Percentiles rank a stretch among this genome's conserved stretches.
phyloP scores from a whole-genome alignment of 1,284 basidiomycete genomes.

The Sanghuangporus baumii region DNA sequence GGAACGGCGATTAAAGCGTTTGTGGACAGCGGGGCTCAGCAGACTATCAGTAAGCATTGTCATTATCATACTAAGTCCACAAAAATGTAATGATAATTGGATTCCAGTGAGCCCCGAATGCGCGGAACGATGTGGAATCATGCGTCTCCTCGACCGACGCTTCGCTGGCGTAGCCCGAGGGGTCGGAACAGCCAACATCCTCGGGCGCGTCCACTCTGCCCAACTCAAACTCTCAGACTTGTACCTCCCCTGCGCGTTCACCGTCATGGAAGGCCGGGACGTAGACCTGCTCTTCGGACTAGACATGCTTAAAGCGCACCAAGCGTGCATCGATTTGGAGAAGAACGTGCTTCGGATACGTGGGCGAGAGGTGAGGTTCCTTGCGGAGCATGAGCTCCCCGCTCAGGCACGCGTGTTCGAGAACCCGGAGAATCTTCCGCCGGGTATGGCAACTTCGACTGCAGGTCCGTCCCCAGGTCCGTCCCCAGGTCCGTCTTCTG shows the following conservation, averaged over 20 bases:
- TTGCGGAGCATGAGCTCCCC: constrained; percentile 92
- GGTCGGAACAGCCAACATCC: constrained; percentile 92
- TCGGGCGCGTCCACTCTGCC: constrained; percentile 91
- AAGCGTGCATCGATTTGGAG: constrained; percentile 90
- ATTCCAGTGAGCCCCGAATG: constrained; percentile 86
- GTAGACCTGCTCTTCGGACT: constrained; percentile 94
- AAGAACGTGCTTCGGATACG: constrained; percentile 88
- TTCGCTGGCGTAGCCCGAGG: constrained; percentile 92
- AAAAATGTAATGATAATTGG: constrained; percentile 11
- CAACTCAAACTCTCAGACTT: constrained; percentile 86
- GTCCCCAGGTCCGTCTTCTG: not conserved
- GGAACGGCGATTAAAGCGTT: constrained; percentile 90
- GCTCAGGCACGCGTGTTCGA: constrained; percentile 58
- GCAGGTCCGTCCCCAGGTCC: not conserved
- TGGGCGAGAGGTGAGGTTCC: constrained; percentile 80
- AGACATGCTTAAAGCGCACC: constrained; percentile 98
- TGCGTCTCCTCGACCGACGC: constrained; percentile 86
- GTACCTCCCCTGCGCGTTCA: constrained; percentile 87
- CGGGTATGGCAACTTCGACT: not conserved
- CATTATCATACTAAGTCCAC: not conserved
- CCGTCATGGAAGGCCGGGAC: constrained; percentile 91
- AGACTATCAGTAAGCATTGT: constrained; percentile 81
- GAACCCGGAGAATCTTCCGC: constrained; percentile 21
- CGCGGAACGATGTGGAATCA: constrained; percentile 90
- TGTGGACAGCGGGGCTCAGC: constrained; percentile 96